Evolutionary conservation across 2,329 filamentous ascomycete species (phyloP).

Genomic region (Hymenoscyphus scutula): DNA sequence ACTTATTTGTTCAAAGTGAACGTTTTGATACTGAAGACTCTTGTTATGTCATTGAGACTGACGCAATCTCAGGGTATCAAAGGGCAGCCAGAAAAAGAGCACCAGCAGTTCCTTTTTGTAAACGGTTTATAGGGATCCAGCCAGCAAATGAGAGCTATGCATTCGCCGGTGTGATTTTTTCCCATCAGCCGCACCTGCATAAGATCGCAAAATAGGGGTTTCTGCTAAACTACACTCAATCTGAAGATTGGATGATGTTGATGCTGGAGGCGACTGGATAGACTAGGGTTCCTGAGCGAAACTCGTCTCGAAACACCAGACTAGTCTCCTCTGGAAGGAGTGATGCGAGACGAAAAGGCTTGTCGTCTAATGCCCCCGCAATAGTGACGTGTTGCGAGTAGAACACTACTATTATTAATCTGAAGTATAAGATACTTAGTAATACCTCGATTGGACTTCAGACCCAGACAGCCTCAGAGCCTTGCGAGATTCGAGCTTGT

Average conservation of each 20-base stretch:
- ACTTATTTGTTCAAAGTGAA: too few species aligned
- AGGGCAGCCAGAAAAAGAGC: not conserved
- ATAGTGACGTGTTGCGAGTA: not conserved
- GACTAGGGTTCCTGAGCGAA: not conserved
- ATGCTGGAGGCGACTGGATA: not conserved
- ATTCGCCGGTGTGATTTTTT: too few species aligned
- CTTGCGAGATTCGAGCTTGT: not conserved
- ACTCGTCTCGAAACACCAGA: not conserved
- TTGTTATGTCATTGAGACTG: not conserved
- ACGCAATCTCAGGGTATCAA: not conserved
- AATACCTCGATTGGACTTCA: not conserved
- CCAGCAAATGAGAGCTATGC: too few species aligned
- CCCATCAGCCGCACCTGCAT: too few species aligned
- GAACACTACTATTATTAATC: not conserved
- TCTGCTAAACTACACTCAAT: not conserved
- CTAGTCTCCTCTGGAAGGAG: not conserved
- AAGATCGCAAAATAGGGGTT: not conserved
- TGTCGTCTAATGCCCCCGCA: not conserved
- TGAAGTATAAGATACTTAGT: not conserved
- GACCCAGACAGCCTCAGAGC: not conserved
- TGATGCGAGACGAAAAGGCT: not conserved
- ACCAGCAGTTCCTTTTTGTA: not conserved
- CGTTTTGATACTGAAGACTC: not conserved
- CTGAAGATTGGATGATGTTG: not conserved
- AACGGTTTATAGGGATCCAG: too few species aligned